Evolutionary conservation across 257 asterid genomes (phyloP), one percentile per base, ranked within the genome.

Genomic region (Scutellaria barbata): DNA sequence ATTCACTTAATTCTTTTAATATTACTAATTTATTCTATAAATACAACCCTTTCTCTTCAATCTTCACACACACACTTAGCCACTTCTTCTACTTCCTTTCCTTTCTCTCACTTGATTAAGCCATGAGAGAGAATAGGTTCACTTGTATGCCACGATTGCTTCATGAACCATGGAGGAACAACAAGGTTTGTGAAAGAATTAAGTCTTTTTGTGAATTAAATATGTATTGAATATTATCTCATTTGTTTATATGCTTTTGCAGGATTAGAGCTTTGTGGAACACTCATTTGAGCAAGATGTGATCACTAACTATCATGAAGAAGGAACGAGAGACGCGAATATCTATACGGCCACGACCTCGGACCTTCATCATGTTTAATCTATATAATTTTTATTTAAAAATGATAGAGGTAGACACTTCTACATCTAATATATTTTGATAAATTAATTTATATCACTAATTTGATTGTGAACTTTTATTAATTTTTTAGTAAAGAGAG

Each of bases 221-320:
- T 30, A 30, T 30, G 5, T 4, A 1, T 4, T 30, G 25, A 30
- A 2, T 30, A 30, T 2, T 2, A 2, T 30, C 35, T 30, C 35
- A 30, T 30, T 13, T 7, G 8, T 12, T 13, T 40, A 6, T 43
- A 5, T 10, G 8, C 7, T 17, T 51, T 72, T 45, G 74, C 76
- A 80, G 87, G 81, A 39, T 5, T 48, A 57, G 10, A 37, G 17
- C 5, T 61, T 63, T 22, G 3, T 84, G 92, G 89, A 84, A 80
- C 70, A 84, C 77, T 80, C 92, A 86, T 84, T 86, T 84, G 89
- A 84, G 89, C 89, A 84, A 86, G 87, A 84, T 43, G 51, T 30
- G 11, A 17, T 5, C 10, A 35, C 51, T 53, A 67, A 25, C 20
- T 17, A 59, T 72, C 51, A 65, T 10, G 77, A 59, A 69, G 81